Percentiles rank a stretch among this genome's conserved stretches.
phyloP scores from a whole-genome alignment of 768 basidiomycete genomes.

The Leucosporidium yakuticum region DNA sequence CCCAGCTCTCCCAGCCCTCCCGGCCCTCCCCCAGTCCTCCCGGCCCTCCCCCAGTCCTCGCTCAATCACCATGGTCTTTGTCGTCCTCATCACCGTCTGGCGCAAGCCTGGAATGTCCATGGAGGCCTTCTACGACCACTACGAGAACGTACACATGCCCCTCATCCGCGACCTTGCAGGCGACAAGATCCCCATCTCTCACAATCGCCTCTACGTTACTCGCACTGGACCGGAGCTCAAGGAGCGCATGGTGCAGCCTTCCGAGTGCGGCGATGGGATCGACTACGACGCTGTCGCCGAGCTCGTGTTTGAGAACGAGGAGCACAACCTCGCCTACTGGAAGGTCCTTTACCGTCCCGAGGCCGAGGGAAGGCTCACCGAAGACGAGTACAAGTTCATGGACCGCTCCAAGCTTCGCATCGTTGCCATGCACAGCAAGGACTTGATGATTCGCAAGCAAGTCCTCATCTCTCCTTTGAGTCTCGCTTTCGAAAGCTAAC shows the following conservation, averaged over 20 bases:
- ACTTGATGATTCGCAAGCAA: constrained; percentile 10
- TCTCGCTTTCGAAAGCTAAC: background rate
- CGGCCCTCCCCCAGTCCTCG: too few species aligned
- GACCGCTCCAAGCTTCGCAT: constrained; percentile 8
- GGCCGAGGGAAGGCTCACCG: background rate
- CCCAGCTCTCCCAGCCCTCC: background rate
- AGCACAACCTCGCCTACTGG: constrained; percentile 5
- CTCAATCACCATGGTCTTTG: constrained; percentile 1
- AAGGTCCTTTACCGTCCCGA: background rate
- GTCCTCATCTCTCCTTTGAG: background rate
- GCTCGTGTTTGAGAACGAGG: constrained; percentile 9
- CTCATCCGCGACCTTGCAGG: constrained; percentile 14
- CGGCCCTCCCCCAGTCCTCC: background rate
- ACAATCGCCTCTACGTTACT: constrained; percentile 11
- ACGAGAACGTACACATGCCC: constrained; percentile 8
- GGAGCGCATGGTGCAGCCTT: constrained; percentile 10
- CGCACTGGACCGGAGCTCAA: constrained; percentile 6
- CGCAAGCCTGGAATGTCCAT: constrained; percentile 16
- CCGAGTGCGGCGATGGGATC: constrained; percentile 10
- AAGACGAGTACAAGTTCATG: constrained; percentile 18
- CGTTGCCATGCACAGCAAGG: constrained; percentile 4
- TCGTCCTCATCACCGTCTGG: constrained; percentile 18
- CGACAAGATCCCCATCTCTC: constrained; percentile 15
- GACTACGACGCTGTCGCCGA: constrained; percentile 14
- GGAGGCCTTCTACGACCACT: constrained; percentile 12